Percentiles rank a stretch among this genome's conserved stretches.
Evolutionary conservation across 2,329 filamentous ascomycete genomes (phyloP).

Genomic region (Claviceps lovelessii): DNA sequence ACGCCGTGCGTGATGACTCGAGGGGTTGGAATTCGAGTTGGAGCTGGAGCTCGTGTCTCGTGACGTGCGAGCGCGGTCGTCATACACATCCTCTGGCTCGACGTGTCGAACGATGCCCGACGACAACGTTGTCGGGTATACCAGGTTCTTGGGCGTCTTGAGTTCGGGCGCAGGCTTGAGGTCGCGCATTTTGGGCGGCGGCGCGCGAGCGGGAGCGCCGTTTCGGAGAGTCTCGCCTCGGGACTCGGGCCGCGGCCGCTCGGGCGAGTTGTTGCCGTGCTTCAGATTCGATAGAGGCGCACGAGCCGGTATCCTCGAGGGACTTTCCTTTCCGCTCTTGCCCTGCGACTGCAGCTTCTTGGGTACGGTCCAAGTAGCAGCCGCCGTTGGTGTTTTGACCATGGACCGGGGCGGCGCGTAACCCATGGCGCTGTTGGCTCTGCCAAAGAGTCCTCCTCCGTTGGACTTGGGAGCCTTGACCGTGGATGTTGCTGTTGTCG

Average conservation of each 20-base stretch:
- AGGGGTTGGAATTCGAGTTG: constrained; percentile 27
- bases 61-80: constrained; percentile 38
- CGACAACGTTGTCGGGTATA: constrained; percentile 23
- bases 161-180: constrained; percentile 41
- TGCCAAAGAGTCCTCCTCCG: constrained; percentile 10
- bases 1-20: constrained; percentile 17
- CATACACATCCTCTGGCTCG: constrained; percentile 74
- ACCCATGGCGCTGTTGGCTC: constrained; percentile 15
- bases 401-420: constrained; percentile 24
- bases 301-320: constrained; percentile 50
- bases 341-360: constrained; percentile 15
- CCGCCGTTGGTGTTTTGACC: constrained; percentile 43
- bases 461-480: constrained; percentile 22
- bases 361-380: constrained; percentile 12
- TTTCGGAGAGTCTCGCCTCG: constrained; percentile 34
- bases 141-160: constrained; percentile 31
- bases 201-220: constrained; percentile 47
- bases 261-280: constrained; percentile 66
- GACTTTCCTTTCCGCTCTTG: constrained; percentile 19
- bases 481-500: not conserved
- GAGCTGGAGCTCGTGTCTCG: constrained; percentile 25
- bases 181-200: constrained; percentile 87
- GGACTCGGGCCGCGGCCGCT: constrained; percentile 40
- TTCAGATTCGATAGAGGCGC: constrained; percentile 55
- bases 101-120: constrained; percentile 45